Conservation (phyloP, 2,329 filamentous ascomycete species). For the Lachnellula occidentalis region DNA sequence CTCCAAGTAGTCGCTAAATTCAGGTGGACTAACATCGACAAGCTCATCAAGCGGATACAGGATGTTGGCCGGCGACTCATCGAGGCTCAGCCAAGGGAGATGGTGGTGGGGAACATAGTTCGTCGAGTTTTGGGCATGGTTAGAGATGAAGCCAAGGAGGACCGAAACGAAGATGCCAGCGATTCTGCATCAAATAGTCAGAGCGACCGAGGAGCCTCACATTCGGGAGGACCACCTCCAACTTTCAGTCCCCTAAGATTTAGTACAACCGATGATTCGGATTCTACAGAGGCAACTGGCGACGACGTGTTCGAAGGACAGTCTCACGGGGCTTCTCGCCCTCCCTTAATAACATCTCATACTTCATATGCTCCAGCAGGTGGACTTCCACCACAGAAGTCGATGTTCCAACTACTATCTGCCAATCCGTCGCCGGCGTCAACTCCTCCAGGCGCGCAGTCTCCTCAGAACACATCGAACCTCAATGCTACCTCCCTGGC, state of each 20-base stretch:
- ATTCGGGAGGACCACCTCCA: conserved; percentile 8
- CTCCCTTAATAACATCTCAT: conserved; percentile 56
- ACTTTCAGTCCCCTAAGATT: conserved; percentile 26
- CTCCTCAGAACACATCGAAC: conserved; percentile 37
- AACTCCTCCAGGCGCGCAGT: conserved; percentile 47
- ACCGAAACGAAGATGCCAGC: conserved; percentile 52
- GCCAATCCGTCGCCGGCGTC: conserved; percentile 52
- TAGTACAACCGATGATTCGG: conserved; percentile 21
- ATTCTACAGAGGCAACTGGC: conserved; percentile 13
- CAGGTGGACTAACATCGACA: conserved; percentile 70
- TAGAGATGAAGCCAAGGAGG: conserved; percentile 82
- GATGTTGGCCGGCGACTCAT: conserved; percentile 72
- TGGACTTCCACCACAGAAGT: conserved; percentile 51
- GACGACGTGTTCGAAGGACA: conserved; percentile 23
- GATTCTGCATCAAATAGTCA: conserved; percentile 29
- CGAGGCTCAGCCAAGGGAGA: conserved; percentile 73
- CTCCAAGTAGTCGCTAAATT: conserved; percentile 79
- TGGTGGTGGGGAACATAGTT: conserved; percentile 91
- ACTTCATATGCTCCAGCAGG: conserved; percentile 57
- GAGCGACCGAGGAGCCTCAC: conserved; percentile 12
- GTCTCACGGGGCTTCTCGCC: conserved; percentile 38
- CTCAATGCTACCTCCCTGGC: conserved; percentile 25
- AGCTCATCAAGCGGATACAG: conserved; percentile 75
- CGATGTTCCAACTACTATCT: conserved; percentile 84
- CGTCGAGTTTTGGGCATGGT: conserved; percentile 85